A percentile compares a stretch with the other conserved stretches of the same genome.
Evolutionary conservation across 192 early-diverging fungal genomes (phyloP).

Genomic region (Mortierella alpina): DNA sequence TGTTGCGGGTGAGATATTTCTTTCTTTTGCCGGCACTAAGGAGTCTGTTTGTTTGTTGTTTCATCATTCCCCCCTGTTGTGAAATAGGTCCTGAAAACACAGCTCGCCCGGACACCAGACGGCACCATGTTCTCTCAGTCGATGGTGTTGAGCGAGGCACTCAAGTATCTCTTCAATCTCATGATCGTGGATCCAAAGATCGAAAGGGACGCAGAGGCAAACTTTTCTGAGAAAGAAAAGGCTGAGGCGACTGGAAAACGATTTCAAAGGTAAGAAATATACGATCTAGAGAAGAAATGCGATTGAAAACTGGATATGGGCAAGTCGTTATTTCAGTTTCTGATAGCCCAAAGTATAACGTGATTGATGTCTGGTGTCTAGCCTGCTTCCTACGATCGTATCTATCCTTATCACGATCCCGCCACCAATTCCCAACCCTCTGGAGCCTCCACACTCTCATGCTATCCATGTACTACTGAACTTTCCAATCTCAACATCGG

Average conservation of each 20-base stretch:
- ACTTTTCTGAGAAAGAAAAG: conserved; percentile 22
- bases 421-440: conserved; percentile 55
- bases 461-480: conserved; percentile 81
- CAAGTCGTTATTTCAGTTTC: not conserved
- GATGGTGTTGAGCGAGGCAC: conserved; percentile 61
- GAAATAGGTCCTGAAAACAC: conserved; percentile 38
- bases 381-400: conserved; percentile 57
- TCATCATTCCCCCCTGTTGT: not conserved
- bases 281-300: not conserved
- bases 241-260: conserved; percentile 3
- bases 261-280: conserved; percentile 46
- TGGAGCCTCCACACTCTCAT: conserved; percentile 81
- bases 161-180: conserved; percentile 67
- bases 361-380: conserved; percentile 1
- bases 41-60: conserved; percentile 2
- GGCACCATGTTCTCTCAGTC: conserved; percentile 50
- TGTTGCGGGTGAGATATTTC: not conserved
- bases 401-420: conserved; percentile 54
- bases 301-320: too few relatives aligned
- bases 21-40: conserved; percentile 4
- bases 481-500: conserved; percentile 52
- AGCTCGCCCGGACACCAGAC: conserved; percentile 43
- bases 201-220: conserved; percentile 13
- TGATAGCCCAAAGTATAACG: too few relatives aligned
- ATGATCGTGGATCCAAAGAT: conserved; percentile 56